Evolutionary conservation across 2,329 filamentous ascomycete genomes (phyloP), one percentile per base, ranked within the genome.

Genomic region (Verticillium longisporum): DNA sequence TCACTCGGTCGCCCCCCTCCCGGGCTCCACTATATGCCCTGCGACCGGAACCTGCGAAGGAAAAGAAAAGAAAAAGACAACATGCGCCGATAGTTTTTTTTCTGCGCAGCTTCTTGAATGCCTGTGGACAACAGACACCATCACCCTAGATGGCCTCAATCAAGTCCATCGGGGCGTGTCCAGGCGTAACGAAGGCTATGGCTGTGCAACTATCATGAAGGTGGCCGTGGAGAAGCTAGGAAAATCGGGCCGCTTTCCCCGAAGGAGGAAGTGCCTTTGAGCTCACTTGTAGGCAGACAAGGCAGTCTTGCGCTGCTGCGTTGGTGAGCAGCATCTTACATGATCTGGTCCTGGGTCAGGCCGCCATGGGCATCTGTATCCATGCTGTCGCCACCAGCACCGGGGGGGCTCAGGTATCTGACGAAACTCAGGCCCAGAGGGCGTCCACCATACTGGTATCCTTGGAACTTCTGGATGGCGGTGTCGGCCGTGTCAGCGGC

Each of bases 291-390:
- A 50, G 18, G 4, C 26, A 26, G 26, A 26, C 45, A 21, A n/a
- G n/a, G n/a, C 18, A 50, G n/a, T 4, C 18, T n/a, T 18, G 45
- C 45, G 15, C 11, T 26, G 45, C 21, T 26, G 45, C n/a, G 13
- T 18, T 3, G 18, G 45, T 18, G 18, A 7, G 45, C 10, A 11
- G 18, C 21, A 7, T 26, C n/a, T 71, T 78, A 98, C 93, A 98
- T 97, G 77, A 98, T 97, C 80, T 98, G 93, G 73, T 98, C 94
- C 77, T 98, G 95, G n/a, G 92, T 96, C 72, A 96, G 78, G 63
- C 88, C 89, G 58, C 82, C 85, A 61, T 84, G 83, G 66, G 90
- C 85, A 64, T 92, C 87, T 37, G 88, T 91, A 67, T 97, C 93
- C 92, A 97, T 97, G 68, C 81, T 83, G 65, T 93, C 89, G 65